Evolutionary conservation across 805 yeast species (phyloP), one percentile per base, ranked within the genome.

Genomic region (Ogataea corticis): DNA sequence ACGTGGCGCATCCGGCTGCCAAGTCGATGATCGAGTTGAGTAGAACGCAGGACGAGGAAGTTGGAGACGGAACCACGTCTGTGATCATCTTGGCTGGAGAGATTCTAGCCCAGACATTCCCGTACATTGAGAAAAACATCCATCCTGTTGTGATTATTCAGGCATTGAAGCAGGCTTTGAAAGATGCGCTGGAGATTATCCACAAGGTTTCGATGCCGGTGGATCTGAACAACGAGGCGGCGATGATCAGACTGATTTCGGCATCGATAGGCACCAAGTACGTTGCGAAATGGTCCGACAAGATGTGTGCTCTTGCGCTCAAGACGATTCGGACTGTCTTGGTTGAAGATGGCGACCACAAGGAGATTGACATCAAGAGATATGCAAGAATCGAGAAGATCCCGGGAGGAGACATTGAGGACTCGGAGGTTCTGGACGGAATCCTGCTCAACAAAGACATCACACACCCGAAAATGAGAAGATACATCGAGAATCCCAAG

Each of bases 1-100:
- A 92, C 64, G 96, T 87, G 45, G 90, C 97, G 3, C 99, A 94
- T 66, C 99, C 99, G 10, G 99, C 99, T 4, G 99, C 99, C 38
- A 94, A 94, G 70, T 86, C 96, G 27, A 94, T 94, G 98, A 87
- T 94, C 62, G 99, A 94, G 70, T 79, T 94, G 55, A 83, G 94
- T 59, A 81, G 99, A 71, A 91, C 99, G 6, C 97, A 92, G 72
- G 99, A 92, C 65, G 99, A 92, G 71, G 99, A 92, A 71, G 99
- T 80, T 47, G 99, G 99, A 45, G 99, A 94, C 62, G 68, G 68
- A 38, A 63, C 99, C 49, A 94, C 99, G 19, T 85, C 97, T 7
- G 99, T 94, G 44, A 94, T 94, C 61, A 92, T 94, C 52, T 73
- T 92, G 45, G 98, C 99, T 15, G 99, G 99, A 52, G 99, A 94